Base-by-base conservation (phyloP, 1,284 basidiomycete genomes). In the Pyrrhoderma noxium region DNA sequence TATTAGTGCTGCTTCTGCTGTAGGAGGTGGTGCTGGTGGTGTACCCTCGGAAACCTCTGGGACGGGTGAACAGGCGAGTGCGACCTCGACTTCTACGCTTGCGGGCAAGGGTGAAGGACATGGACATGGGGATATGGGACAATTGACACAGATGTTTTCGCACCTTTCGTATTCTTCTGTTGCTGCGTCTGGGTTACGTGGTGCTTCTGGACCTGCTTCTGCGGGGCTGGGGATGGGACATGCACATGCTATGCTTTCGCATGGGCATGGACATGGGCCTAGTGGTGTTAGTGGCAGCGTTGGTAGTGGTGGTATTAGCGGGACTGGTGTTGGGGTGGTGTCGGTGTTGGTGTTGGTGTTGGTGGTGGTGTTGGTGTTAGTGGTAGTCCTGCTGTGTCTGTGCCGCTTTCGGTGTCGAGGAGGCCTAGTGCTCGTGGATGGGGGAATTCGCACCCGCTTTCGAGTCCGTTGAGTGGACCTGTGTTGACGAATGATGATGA, bases 401-500 rank as follows among this genome's bases (percentile, higher is more conserved):
- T 50, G 13, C 53, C 53, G 2, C 25, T 45, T 22, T 48, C 51
- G 3, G 41, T 56, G 41, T 49, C 50, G 3, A 39, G 54, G 2
- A 41, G 51, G 35, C 22, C 46, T 9, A 56, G 46, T 23, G 54
- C 44, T 5, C 36, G 51, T 3, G 36, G 46, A 1, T 55, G 57
- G 51, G 38, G 48, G 19, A 31, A 11, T 11, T 49, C 53, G 14
- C 56, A 56, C 40, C 51, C 58, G 14, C 51, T 57, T 44, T 59
- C 59, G 51, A 79, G 79, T 57, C 79, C 80, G 47, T 64, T 82
- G 53, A 79, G 77, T 58, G 69, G 76, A 50, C 79, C 80, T 3
- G 75, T 76, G 51, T 64, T 74, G 31, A 77, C 73, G 19, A 72
- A 78, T 57, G 78, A 84, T 56, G 82, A 85, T 59, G 79, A 80